phyloP scores from a whole-genome alignment of 2,329 filamentous ascomycete genomes.

The Alternaria postmessia region DNA sequence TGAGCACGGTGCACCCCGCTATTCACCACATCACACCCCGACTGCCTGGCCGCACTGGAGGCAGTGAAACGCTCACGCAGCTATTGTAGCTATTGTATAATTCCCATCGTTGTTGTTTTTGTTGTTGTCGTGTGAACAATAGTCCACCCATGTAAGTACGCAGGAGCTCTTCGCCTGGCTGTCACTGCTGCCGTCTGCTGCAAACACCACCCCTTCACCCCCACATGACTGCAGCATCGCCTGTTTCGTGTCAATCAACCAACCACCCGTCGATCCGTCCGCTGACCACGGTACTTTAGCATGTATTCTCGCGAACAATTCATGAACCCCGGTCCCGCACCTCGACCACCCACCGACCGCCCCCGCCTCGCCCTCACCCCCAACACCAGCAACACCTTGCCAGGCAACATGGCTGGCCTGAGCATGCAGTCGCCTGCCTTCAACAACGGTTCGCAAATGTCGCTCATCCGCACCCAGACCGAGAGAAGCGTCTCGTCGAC shows the following conservation, averaged over 20 bases:
- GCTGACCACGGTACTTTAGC: slow-evolving; percentile 48
- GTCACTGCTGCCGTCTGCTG: background rate
- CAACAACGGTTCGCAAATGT: slow-evolving; percentile 48
- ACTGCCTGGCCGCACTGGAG: slow-evolving; percentile 17
- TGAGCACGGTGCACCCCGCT: slow-evolving; percentile 35
- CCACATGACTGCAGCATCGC: slow-evolving; percentile 3
- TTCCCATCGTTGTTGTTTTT: background rate
- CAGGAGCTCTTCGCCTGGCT: slow-evolving; percentile 7
- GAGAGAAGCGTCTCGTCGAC: slow-evolving; percentile 49
- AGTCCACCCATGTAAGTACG: slow-evolving; percentile 37
- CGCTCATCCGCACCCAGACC: slow-evolving; percentile 53
- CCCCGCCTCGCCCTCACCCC: slow-evolving; percentile 83
- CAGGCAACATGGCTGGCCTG: slow-evolving; percentile 81
- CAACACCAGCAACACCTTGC: slow-evolving; percentile 70
- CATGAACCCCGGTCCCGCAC: slow-evolving; percentile 96
- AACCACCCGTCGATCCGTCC: slow-evolving; percentile 4
- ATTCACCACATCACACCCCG: slow-evolving; percentile 33
- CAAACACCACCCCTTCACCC: background rate
- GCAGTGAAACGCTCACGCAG: slow-evolving; percentile 18
- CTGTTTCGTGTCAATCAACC: background rate
- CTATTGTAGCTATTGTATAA: slow-evolving; percentile 19
- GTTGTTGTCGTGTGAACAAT: slow-evolving; percentile 29
- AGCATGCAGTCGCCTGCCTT: slow-evolving; percentile 69
- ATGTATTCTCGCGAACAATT: slow-evolving; percentile 74
- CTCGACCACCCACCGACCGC: slow-evolving; percentile 84